Evolutionary conservation across 495 filamentous ascomycete genomes (phyloP), one percentile per base, ranked within the genome.

Genomic region (Aspergillus biplanus): DNA sequence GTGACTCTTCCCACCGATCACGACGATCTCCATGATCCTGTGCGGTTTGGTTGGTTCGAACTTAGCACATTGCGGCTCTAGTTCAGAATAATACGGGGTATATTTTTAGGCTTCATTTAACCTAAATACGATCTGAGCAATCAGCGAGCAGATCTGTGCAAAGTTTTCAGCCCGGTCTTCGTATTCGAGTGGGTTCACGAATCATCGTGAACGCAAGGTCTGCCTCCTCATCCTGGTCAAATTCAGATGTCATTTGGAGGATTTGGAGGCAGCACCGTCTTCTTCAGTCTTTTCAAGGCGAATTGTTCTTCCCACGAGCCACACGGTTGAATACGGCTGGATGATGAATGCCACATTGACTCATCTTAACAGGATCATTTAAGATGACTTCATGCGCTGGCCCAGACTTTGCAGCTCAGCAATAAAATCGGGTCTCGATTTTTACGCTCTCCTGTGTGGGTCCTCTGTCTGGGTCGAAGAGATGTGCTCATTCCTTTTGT

Each of bases 11-110:
- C 16, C 12, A 33, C 16, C 39, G 7, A 52, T 11, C 42, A 34
- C 39, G 42, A 50, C 31, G 52, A 56, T 62, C 52, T 7, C 15
- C 13, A 16, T 33, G 1, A 18, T 6, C 35, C 9, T 11, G n/a
- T 33, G 44, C 31, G 50, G 31, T 13, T 15, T 61, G 37, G 50
- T 61, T 61, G 59, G 58, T 33, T 31, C 33, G 32, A 53, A 33
- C 31, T 5, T 7, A 44, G 21, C 11, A 60, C 7, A 18, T 21
- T 54, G 59, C 59, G 59, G 50, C 52, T 62, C 52, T 44, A 56
- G 52, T 42, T 49, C 27, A 56, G 31, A 27, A n/a, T n/a, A 55
- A 62, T 56, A 62, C 59, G 59, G 56, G 59, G 44, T 56, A 7
- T 62, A 37, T 50, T 37, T 48, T 31, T 56, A 48, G 31, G 27